Evolutionary conservation across 257 asterid genomes (phyloP).

Genomic region (Solanum sitiens): DNA sequence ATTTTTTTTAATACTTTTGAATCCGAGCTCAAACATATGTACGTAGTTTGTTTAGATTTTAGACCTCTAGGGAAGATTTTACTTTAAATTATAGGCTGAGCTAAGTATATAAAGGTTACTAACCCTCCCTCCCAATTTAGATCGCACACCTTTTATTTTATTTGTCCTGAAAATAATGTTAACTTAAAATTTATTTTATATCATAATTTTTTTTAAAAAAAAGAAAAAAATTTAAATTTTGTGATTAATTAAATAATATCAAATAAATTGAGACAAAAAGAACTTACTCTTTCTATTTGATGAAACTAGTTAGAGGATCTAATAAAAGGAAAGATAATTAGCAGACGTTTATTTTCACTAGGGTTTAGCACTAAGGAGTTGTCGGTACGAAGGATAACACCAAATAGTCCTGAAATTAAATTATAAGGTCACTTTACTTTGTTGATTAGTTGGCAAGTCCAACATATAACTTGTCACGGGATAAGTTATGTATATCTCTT

Average conservation of each 20-base stretch:
- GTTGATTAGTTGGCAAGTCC: neutral
- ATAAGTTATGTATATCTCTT: neutral
- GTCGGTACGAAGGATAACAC: neutral
- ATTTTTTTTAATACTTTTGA: neutral
- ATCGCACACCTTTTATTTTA: neutral
- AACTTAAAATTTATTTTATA: too few species aligned
- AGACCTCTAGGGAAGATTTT: neutral
- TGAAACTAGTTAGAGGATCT: too few species aligned
- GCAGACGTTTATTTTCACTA: neutral
- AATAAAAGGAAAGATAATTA: neutral
- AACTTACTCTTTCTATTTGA: neutral
- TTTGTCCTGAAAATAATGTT: neutral
- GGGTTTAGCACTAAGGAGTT: neutral
- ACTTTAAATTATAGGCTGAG: neutral
- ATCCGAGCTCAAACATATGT: neutral
- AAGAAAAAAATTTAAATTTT: neutral
- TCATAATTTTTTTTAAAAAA: fast-evolving
- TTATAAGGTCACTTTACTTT: neutral
- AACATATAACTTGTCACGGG: neutral
- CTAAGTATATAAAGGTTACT: neutral
- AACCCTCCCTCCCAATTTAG: neutral
- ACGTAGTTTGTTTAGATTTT: neutral
- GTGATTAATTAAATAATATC: neutral
- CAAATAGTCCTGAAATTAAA: neutral
- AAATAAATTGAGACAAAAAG: neutral